Conservation (phyloP, 2,329 filamentous ascomycete species). For the Fusarium pseudoanthophilum region DNA sequence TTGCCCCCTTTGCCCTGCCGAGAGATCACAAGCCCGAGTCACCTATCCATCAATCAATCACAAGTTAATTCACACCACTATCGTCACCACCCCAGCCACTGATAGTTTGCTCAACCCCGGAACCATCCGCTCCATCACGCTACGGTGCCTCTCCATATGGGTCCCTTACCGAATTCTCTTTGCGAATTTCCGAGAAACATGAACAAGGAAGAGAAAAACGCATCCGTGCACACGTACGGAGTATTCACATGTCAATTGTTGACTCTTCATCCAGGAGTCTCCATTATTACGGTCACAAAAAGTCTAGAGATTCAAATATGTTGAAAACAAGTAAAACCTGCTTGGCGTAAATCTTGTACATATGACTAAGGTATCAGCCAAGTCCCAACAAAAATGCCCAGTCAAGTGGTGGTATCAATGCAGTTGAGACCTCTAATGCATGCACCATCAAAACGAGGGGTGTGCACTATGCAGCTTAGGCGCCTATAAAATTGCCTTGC, state of each 20-base stretch:
- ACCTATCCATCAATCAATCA: slow-evolving; percentile 23
- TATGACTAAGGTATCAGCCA: background rate
- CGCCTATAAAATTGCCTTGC: background rate
- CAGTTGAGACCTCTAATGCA: slow-evolving; percentile 31
- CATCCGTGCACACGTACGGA: slow-evolving; percentile 19
- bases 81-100: slow-evolving; percentile 2
- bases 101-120: background rate
- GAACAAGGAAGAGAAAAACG: background rate
- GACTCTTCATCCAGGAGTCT: background rate
- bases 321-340: background rate
- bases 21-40: slow-evolving; percentile 12
- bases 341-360: background rate
- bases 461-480: background rate
- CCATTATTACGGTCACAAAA: background rate
- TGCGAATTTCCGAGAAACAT: slow-evolving; percentile 29
- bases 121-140: slow-evolving; percentile 20
- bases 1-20: slow-evolving; percentile 4
- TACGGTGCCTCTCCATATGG: slow-evolving; percentile 15
- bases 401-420: slow-evolving; percentile 4
- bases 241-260: slow-evolving; percentile 31
- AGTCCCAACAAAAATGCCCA: slow-evolving; percentile 32
- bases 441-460: slow-evolving; percentile 6
- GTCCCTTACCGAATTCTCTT: slow-evolving; percentile 6
- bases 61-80: slow-evolving; percentile 33
- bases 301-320: background rate